Percentiles rank a stretch among this genome's conserved stretches.
Conservation (phyloP, 208 protist genomes). For the Blastocrithidia nonstop region DNA sequence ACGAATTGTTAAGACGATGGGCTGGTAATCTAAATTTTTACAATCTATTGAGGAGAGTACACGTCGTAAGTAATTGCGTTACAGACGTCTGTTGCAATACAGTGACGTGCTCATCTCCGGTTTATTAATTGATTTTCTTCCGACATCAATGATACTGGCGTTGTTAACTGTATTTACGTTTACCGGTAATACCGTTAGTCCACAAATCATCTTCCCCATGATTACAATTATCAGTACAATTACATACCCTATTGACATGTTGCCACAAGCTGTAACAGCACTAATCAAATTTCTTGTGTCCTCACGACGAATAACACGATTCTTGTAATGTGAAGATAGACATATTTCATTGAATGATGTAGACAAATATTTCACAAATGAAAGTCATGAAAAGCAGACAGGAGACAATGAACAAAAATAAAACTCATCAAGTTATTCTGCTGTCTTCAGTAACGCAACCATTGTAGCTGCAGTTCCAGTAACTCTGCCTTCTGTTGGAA, state of each 20-base stretch:
- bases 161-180: slow-evolving; percentile 26
- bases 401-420: too few species aligned
- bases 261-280: slow-evolving; percentile 36
- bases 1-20: slow-evolving; percentile 86
- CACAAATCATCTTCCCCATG: slow-evolving; percentile 64
- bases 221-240: slow-evolving; percentile 65
- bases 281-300: slow-evolving; percentile 55
- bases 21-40: slow-evolving; percentile 67
- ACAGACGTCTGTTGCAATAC: slow-evolving; percentile 9
- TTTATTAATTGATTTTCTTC: slow-evolving; percentile 25
- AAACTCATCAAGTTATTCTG: too few species aligned
- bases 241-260: slow-evolving; percentile 55
- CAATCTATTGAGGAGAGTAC: slow-evolving; percentile 13
- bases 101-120: slow-evolving; percentile 9
- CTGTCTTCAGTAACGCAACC: slow-evolving; percentile 7
- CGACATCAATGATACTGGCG: slow-evolving; percentile 25
- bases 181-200: slow-evolving; percentile 28
- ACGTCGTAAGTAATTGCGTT: slow-evolving; percentile 19
- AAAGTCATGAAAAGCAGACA: neutral
- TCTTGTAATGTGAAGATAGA: slow-evolving; percentile 40
- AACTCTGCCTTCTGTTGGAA: too few species aligned
- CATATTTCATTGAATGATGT: neutral
- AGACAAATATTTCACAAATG: neutral
- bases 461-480: neutral
- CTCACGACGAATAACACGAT: slow-evolving; percentile 44